A percentile compares a stretch with the other conserved stretches of the same genome.
Conservation (phyloP, 225 moss, liverwort and hornwort genomes). For the Asterella californica region DNA sequence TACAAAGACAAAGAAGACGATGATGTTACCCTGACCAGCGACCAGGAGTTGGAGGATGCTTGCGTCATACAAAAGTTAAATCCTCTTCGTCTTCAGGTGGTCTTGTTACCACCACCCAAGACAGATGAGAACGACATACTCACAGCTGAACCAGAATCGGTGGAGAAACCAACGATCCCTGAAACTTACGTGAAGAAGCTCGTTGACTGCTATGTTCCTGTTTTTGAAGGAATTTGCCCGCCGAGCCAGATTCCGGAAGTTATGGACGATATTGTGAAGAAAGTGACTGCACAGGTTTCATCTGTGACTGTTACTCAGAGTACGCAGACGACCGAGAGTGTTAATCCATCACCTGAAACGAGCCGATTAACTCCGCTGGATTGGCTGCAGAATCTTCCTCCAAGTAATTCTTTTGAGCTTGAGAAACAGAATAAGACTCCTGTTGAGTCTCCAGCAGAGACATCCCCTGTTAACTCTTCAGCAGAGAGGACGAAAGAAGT, state of each 20-base stretch:
- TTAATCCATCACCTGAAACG: constrained; percentile 25
- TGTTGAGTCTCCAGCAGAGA: background rate
- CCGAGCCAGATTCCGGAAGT: constrained; percentile 1
- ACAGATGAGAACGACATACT: background rate
- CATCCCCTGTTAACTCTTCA: background rate
- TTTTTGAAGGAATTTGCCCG: background rate
- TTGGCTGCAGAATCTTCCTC: background rate
- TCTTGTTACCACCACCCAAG: background rate
- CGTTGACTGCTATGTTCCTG: background rate
- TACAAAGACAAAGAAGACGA: constrained; percentile 77
- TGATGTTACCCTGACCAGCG: constrained; percentile 67
- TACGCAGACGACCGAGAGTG: background rate
- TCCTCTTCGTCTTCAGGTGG: constrained; percentile 68
- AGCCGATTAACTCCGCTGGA: constrained; percentile 47
- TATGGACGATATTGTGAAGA: constrained; percentile 16
- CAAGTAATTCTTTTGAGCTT: background rate
- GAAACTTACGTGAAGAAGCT: constrained; percentile 5
- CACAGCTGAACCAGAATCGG: background rate
- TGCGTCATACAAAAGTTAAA: constrained; percentile 59
- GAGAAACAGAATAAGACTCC: background rate
- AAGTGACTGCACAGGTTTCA: constrained; percentile 9
- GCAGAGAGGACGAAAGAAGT: background rate
- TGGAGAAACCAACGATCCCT: background rate
- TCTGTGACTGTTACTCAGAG: constrained; percentile 25
- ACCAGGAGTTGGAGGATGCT: constrained; percentile 67